These are phyloP conservation scores for Melanopsichium pennsylvanicum DNA, from an alignment of 1,284 basidiomycete genomes.

Conservation along the genomic window DNA sequence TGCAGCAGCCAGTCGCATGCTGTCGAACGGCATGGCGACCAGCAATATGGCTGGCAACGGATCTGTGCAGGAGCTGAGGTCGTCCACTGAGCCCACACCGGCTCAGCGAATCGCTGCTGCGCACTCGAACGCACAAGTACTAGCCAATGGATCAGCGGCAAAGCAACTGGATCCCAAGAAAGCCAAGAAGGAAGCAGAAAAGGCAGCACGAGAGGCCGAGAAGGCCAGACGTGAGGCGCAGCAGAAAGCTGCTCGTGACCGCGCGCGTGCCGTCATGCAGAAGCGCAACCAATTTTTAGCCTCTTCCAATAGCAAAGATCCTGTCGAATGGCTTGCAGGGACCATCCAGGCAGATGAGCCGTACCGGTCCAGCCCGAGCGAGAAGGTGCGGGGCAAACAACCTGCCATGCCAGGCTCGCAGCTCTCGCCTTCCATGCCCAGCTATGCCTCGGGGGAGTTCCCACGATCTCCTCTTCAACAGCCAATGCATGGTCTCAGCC, in stretches of 20 bases:
- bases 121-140: slow-evolving; percentile 31
- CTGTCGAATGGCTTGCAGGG: slow-evolving; percentile 58
- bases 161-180: slow-evolving; percentile 77
- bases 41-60: slow-evolving; percentile 7
- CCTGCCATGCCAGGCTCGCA: slow-evolving; percentile 39
- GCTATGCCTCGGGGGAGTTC: slow-evolving; percentile 36
- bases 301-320: slow-evolving; percentile 49
- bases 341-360: slow-evolving; percentile 28
- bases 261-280: slow-evolving; percentile 92
- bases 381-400: slow-evolving; percentile 58
- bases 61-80: slow-evolving; percentile 8
- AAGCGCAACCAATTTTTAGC: slow-evolving; percentile 72
- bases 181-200: slow-evolving; percentile 87
- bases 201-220: slow-evolving; percentile 81
- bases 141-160: slow-evolving; percentile 66
- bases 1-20: slow-evolving; percentile 8
- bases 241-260: slow-evolving; percentile 76
- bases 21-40: slow-evolving; percentile 10
- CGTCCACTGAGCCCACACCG: slow-evolving; percentile 34
- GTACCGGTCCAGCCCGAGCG: slow-evolving; percentile 38
- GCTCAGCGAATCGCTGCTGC: slow-evolving; percentile 50
- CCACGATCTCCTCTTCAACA: slow-evolving; percentile 36
- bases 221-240: slow-evolving; percentile 82
- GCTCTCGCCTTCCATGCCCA: slow-evolving; percentile 41
- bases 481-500: slow-evolving; percentile 27